Conservation (phyloP, 75 land plant genomes). For the Pseudotsuga menziesii region DNA sequence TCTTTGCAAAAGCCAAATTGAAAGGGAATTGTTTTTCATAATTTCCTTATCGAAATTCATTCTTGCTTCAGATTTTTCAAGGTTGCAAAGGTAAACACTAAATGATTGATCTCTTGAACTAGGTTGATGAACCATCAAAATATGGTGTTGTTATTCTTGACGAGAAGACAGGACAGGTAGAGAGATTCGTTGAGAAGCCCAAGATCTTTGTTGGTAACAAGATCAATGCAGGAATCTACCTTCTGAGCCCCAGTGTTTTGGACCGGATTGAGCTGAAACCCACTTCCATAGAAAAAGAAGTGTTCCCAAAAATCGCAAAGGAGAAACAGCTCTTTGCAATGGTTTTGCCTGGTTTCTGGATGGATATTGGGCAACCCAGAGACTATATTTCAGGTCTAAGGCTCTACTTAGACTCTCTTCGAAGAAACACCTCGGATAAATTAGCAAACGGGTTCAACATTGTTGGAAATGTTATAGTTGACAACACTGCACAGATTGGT, state of each 20-base stretch:
- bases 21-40: neutral
- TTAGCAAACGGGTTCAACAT: constrained; percentile 59
- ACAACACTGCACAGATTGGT: constrained; percentile 73
- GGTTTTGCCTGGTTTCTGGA: constrained; percentile 94
- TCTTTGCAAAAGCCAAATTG: neutral
- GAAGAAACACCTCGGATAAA: constrained; percentile 55
- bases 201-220: constrained; percentile 86
- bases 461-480: constrained; percentile 78
- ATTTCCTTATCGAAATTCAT: neutral
- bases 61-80: neutral
- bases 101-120: neutral
- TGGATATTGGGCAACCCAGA: constrained; percentile 92
- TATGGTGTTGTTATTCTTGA: constrained; percentile 90
- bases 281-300: constrained; percentile 91
- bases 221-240: constrained; percentile 90
- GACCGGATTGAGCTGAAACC: constrained; percentile 66
- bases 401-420: constrained; percentile 69
- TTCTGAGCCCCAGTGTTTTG: constrained; percentile 65
- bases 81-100: neutral
- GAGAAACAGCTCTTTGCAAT: constrained; percentile 70
- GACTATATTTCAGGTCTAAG: constrained; percentile 90
- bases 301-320: constrained; percentile 77
- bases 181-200: constrained; percentile 86
- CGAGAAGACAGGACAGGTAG: constrained; percentile 67
- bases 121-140: constrained; percentile 96